These are phyloP conservation scores for Lyophyllum shimeji DNA, from an alignment of 768 basidiomycete species.

Conservation along the genomic window DNA sequence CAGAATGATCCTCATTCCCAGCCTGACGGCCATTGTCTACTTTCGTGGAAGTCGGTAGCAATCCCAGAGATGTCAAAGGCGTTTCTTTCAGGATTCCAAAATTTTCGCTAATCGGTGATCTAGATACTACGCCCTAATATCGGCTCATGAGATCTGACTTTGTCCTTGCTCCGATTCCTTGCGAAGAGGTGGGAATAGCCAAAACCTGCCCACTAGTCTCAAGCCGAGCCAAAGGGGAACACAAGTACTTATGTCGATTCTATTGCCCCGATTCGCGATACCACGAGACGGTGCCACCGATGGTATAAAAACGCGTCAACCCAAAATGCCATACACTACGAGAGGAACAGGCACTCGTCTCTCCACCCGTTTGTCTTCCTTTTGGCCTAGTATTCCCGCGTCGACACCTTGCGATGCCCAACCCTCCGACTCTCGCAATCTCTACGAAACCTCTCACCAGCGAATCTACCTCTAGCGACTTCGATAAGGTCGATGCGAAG, in stretches of 20 bases:
- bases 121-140: constrained; percentile 29
- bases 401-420: constrained; percentile 6
- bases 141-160: constrained; percentile 28
- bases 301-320: constrained; percentile 28
- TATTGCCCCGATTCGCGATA: constrained; percentile 24
- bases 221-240: constrained; percentile 27
- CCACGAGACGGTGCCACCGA: constrained; percentile 21
- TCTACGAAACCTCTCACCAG: not conserved
- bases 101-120: constrained; percentile 35
- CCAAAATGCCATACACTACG: constrained; percentile 4
- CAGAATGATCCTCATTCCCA: constrained; percentile 17
- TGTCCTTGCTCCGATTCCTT: constrained; percentile 20
- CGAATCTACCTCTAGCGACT: not conserved
- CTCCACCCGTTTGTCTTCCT: not conserved
- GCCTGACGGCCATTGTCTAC: constrained; percentile 15
- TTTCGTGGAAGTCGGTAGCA: constrained; percentile 24
- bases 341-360: not conserved
- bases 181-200: constrained; percentile 17
- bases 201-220: constrained; percentile 11
- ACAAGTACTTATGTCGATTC: constrained; percentile 23
- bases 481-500: constrained; percentile 2
- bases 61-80: constrained; percentile 28
- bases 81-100: constrained; percentile 24
- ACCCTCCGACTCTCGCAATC: not conserved
- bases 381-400: not conserved